phyloP scores from a whole-genome alignment of 306 rosid species.

The Pueraria montana region DNA sequence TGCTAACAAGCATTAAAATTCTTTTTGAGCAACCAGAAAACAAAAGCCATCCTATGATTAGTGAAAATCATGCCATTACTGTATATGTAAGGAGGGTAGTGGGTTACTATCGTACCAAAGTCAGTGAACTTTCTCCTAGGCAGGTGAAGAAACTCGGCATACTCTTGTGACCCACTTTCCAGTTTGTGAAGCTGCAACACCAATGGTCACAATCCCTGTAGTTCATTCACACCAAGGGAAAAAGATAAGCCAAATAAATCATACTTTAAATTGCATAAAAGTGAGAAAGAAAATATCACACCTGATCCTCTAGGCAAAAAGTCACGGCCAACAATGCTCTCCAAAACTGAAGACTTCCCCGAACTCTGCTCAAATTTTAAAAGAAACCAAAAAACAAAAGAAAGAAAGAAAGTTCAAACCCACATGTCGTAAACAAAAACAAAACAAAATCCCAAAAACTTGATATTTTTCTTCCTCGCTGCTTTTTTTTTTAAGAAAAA shows the following conservation, averaged over 20 bases:
- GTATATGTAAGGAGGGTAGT: neutral
- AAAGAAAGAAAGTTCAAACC: neutral
- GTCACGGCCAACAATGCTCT: conserved; percentile 98
- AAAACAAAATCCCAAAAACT: neutral
- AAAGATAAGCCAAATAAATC: neutral
- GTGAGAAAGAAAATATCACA: conserved; percentile 22
- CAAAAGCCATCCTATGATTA: neutral
- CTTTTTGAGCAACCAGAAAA: conserved; percentile 22
- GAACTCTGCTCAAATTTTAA: conserved; percentile 75
- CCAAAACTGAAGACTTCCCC: conserved; percentile 95
- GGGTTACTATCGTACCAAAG: conserved; percentile 62
- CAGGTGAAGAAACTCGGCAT: conserved; percentile 95
- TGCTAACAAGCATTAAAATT: conserved; percentile 8
- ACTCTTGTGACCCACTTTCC: conserved; percentile 79
- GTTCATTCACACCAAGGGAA: conserved; percentile 34
- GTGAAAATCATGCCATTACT: neutral
- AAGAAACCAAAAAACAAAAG: neutral
- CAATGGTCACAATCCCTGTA: conserved; percentile 94
- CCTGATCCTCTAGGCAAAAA: conserved; percentile 99
- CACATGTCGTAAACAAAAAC: neutral
- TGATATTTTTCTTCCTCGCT: neutral
- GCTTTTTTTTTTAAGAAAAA: neutral
- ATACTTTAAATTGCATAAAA: neutral
- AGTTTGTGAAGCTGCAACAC: conserved; percentile 94
- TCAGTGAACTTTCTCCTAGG: conserved; percentile 81